Evolutionary conservation across 768 basidiomycete genomes (phyloP).

Genomic region (Rhodosporidiobolus odoratus): DNA sequence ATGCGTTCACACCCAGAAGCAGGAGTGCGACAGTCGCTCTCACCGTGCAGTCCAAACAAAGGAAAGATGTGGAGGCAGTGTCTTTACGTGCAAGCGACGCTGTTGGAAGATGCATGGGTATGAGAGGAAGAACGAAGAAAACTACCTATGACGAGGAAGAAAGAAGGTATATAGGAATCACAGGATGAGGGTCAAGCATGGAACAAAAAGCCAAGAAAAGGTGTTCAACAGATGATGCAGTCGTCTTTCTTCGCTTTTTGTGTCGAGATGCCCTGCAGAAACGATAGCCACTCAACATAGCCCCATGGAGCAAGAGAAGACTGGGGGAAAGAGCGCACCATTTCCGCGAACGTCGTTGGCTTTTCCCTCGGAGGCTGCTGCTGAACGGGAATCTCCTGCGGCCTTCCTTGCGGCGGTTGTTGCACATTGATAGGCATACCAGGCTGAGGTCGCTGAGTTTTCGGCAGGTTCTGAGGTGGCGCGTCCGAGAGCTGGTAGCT

Average conservation of each 20-base stretch:
- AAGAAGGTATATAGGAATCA: not conserved
- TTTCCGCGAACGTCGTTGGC: slow-evolving; percentile 34
- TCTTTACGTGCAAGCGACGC: not conserved
- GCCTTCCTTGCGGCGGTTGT: not conserved
- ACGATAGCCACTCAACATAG: too few relatives aligned
- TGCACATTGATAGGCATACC: not conserved
- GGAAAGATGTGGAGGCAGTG: not conserved
- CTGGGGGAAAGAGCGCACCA: slow-evolving; percentile 10
- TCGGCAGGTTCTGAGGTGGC: not conserved
- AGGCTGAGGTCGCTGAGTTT: not conserved
- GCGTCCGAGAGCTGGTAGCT: slow-evolving; percentile 23
- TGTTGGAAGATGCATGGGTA: not conserved
- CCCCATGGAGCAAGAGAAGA: not conserved
- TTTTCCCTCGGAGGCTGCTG: slow-evolving; percentile 9
- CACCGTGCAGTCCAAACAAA: too few relatives aligned
- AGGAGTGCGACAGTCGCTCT: too few relatives aligned
- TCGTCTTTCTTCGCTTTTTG: slow-evolving; percentile 37
- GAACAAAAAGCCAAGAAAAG: not conserved
- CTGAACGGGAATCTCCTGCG: slow-evolving; percentile 1
- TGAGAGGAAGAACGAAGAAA: not conserved
- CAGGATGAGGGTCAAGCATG: not conserved
- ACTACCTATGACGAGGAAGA: too few relatives aligned
- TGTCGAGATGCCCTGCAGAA: slow-evolving; percentile 28
- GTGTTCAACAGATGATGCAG: slow-evolving; percentile 10
- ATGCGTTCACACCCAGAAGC: too few relatives aligned